Evolutionary conservation across 768 basidiomycete genomes (phyloP).

Genomic region (Lactarius hengduanensis): DNA sequence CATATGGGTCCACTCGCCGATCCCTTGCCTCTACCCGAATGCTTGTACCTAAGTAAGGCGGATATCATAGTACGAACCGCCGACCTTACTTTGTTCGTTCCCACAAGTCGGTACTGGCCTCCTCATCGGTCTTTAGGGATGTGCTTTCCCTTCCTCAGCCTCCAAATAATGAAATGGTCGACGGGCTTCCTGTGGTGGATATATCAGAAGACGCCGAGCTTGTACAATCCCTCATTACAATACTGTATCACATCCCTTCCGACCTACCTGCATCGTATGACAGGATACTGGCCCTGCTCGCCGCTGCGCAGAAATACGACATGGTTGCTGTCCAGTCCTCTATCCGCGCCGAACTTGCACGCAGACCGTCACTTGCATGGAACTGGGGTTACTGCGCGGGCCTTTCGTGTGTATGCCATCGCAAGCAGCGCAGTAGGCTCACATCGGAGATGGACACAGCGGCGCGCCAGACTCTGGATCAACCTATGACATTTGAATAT

Average conservation of each 20-base stretch:
- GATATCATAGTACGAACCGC: slow-evolving; percentile 18
- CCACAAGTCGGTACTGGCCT: slow-evolving; percentile 36
- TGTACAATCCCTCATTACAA: background rate
- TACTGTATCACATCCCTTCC: background rate
- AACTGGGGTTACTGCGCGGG: background rate
- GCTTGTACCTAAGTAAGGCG: background rate
- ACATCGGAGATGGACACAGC: background rate
- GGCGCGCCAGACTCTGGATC: background rate
- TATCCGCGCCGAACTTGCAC: background rate
- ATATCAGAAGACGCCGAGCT: slow-evolving; percentile 18
- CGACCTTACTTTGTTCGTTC: slow-evolving; percentile 28
- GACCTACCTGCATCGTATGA: background rate
- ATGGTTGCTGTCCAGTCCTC: slow-evolving; percentile 19
- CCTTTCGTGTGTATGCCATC: slow-evolving; percentile 25
- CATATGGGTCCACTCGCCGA: too few species aligned
- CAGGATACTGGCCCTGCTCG: slow-evolving; percentile 11
- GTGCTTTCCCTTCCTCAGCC: slow-evolving; percentile 34
- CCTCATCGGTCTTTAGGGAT: slow-evolving; percentile 35
- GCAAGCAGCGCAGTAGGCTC: slow-evolving; percentile 17
- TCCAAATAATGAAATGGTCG: background rate
- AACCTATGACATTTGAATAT: slow-evolving; percentile 11
- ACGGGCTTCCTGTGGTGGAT: slow-evolving; percentile 26
- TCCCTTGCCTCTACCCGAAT: background rate
- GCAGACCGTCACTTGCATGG: background rate
- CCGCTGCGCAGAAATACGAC: slow-evolving; percentile 31